Conservation (phyloP, 305 asterid genomes). For the Nicotiana rustica region DNA sequence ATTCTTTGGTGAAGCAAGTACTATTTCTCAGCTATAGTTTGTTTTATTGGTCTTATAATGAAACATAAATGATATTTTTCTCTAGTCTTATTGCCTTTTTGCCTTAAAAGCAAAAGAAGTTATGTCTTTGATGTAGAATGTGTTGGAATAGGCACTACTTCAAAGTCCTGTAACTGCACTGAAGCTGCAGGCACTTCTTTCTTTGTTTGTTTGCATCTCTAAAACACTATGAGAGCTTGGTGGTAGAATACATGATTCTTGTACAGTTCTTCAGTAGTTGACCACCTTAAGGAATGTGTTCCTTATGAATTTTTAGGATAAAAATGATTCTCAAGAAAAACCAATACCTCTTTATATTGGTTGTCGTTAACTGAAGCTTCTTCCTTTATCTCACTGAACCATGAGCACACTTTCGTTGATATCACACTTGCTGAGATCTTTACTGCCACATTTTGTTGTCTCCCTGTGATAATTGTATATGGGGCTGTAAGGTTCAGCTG, state of each 20-base stretch:
- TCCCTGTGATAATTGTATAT: background rate
- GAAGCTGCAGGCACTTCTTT: conserved; percentile 17
- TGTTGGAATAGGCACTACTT: conserved; percentile 26
- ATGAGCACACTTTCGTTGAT: background rate
- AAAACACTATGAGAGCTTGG: background rate
- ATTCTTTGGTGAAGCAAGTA: background rate
- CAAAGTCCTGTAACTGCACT: conserved; percentile 14
- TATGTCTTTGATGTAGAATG: background rate
- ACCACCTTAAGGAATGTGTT: background rate
- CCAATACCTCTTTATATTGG: background rate
- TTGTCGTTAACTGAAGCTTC: background rate
- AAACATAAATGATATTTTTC: conserved; percentile 22
- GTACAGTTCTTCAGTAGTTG: background rate
- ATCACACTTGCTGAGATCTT: conserved; percentile 6
- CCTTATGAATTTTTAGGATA: background rate
- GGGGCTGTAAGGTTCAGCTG: background rate
- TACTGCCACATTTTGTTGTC: conserved; percentile 5
- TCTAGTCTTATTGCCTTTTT: conserved; percentile 8
- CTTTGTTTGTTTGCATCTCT: conserved; percentile 1
- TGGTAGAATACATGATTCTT: conserved; percentile 6
- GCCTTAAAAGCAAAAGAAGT: conserved; percentile 22
- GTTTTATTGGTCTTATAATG: background rate
- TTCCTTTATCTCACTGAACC: conserved; percentile 14
- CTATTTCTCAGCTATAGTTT: background rate
- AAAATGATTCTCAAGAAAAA: background rate